These are phyloP conservation scores for Mucuna pruriens DNA, from an alignment of 306 rosid genomes.

Conservation along the genomic window DNA sequence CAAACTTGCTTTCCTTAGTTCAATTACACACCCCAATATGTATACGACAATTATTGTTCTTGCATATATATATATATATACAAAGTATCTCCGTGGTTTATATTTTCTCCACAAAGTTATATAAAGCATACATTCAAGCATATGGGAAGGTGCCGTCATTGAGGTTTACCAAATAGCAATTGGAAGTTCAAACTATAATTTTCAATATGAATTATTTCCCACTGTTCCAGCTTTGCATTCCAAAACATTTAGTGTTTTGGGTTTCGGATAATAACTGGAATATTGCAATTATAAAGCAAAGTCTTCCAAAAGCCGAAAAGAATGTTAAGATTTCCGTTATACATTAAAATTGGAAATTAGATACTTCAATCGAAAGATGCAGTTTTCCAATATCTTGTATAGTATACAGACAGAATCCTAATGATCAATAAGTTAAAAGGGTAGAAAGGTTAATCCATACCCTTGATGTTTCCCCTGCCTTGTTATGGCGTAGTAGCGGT, in stretches of 20 bases:
- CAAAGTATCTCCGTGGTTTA: background rate
- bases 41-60: background rate
- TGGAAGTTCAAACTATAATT: background rate
- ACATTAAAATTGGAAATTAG: too few relatives aligned
- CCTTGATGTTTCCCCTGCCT: too few relatives aligned
- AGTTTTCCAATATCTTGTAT: too few relatives aligned
- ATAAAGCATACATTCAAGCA: background rate
- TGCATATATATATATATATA: too few relatives aligned
- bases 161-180: background rate
- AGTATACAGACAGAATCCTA: too few relatives aligned
- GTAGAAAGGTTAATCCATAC: too few relatives aligned
- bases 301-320: too few relatives aligned
- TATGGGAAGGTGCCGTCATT: background rate
- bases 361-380: too few relatives aligned
- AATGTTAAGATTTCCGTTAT: too few relatives aligned
- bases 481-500: too few relatives aligned
- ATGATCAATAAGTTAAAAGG: too few relatives aligned
- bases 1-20: background rate
- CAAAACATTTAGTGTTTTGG: background rate
- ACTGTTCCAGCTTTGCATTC: background rate
- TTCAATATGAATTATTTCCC: background rate
- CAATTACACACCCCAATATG: background rate
- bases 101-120: background rate
- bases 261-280: background rate
- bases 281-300: too few relatives aligned